Percentiles rank a stretch among this genome's conserved stretches.
phyloP scores from a whole-genome alignment of 2,329 filamentous ascomycete genomes.

The Penicillium glabrum region DNA sequence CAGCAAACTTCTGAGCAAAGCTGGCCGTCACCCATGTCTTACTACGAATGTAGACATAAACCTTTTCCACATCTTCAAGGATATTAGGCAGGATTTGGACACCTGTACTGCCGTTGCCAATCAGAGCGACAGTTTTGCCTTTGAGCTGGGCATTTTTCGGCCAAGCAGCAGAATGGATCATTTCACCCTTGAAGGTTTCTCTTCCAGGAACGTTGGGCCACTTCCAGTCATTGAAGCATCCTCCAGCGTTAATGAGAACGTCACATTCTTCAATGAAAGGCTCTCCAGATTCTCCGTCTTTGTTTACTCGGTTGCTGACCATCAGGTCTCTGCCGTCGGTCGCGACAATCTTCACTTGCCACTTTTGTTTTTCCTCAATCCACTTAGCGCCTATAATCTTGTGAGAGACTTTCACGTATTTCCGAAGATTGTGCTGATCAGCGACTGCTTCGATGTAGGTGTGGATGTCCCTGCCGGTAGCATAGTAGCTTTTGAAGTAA shows the following conservation, averaged over 20 bases:
- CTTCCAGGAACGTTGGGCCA: background rate
- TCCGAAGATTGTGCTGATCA: background rate
- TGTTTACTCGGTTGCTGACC: background rate
- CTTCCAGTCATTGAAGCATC: conserved; percentile 7
- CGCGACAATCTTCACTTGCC: background rate
- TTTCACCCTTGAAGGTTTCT: background rate
- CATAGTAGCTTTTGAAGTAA: background rate
- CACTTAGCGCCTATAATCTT: background rate
- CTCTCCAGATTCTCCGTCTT: background rate
- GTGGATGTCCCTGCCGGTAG: background rate
- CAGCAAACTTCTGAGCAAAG: conserved; percentile 3
- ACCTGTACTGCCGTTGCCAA: background rate
- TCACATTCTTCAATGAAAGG: background rate
- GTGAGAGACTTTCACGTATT: background rate
- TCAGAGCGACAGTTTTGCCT: background rate
- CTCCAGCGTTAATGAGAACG: background rate
- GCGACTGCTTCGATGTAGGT: background rate
- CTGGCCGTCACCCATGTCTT: conserved; percentile 4
- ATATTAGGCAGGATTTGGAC: background rate
- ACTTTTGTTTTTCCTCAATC: background rate
- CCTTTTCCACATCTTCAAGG: background rate
- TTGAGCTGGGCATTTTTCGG: background rate
- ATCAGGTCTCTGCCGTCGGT: background rate
- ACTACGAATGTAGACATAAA: background rate
- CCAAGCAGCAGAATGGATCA: background rate